A percentile compares a stretch with the other conserved stretches of the same genome.
Conservation (phyloP, 1,284 basidiomycete species). For the Ceratobasidium theobromae region DNA sequence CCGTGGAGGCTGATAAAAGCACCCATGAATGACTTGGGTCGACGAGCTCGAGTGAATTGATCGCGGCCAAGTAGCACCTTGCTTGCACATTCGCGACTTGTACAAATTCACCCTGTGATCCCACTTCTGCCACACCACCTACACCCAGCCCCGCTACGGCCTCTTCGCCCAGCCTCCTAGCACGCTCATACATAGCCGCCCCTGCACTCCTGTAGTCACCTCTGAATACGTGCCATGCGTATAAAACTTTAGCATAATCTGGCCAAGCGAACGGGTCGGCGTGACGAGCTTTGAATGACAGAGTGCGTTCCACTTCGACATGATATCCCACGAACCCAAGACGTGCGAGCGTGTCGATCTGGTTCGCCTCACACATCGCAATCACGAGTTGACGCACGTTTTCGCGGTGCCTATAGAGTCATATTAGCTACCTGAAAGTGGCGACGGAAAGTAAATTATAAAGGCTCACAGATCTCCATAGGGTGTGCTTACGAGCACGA, state of each 20-base stretch:
- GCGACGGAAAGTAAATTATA: not conserved
- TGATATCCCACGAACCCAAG: conserved; percentile 87
- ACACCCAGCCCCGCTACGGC: conserved; percentile 44
- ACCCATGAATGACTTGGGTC: conserved; percentile 86
- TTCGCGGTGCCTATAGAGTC: conserved; percentile 65
- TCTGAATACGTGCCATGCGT: conserved; percentile 86
- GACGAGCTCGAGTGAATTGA: conserved; percentile 86
- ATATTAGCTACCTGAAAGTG: not conserved
- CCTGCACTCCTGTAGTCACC: conserved; percentile 89
- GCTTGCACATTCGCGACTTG: conserved; percentile 73
- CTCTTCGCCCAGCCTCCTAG: conserved; percentile 69
- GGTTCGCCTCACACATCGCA: conserved; percentile 89
- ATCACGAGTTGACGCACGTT: conserved; percentile 79
- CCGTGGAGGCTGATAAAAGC: conserved; percentile 54
- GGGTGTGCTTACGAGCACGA: conserved; percentile 69
- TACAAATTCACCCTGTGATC: conserved; percentile 48
- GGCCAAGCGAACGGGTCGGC: conserved; percentile 84
- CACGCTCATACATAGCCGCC: conserved; percentile 92
- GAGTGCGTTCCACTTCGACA: conserved; percentile 83
- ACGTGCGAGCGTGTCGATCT: conserved; percentile 74
- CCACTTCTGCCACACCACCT: not conserved
- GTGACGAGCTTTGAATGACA: conserved; percentile 94
- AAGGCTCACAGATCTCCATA: conserved; percentile 71
- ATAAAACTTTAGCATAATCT: conserved; percentile 91
- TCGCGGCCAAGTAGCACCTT: conserved; percentile 80